Conservation (phyloP, 2,329 filamentous ascomycete species). For the Fusarium kyushuense region DNA sequence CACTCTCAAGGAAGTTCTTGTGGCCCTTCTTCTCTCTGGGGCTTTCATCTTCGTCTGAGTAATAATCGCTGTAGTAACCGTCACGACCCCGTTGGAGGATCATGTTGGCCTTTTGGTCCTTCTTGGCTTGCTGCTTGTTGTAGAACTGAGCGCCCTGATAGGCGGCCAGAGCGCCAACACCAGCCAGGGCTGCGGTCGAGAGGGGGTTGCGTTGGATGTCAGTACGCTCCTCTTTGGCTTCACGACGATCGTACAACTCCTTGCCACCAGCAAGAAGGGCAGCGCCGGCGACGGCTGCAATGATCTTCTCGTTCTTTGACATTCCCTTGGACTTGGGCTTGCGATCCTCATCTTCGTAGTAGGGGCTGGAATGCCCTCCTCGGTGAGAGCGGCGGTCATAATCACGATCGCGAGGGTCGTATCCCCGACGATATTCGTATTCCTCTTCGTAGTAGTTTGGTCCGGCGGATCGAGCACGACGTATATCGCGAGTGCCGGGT, state of each 20-base stretch:
- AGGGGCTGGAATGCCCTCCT: slow-evolving; percentile 61
- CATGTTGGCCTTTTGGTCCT: slow-evolving; percentile 66
- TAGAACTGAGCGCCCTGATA: slow-evolving; percentile 74
- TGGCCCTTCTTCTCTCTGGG: slow-evolving; percentile 69
- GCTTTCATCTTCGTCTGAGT: slow-evolving; percentile 68
- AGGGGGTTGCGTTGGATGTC: slow-evolving; percentile 69
- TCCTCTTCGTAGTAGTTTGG: slow-evolving; percentile 68
- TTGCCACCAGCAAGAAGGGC: slow-evolving; percentile 74
- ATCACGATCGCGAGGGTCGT: slow-evolving; percentile 61
- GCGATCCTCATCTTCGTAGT: slow-evolving; percentile 70
- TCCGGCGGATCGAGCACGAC: slow-evolving; percentile 74
- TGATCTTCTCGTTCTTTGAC: slow-evolving; percentile 73
- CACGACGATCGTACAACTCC: slow-evolving; percentile 73
- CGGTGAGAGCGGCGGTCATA: slow-evolving; percentile 60
- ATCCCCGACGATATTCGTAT: slow-evolving; percentile 61
- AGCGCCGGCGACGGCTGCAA: slow-evolving; percentile 74
- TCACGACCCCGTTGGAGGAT: slow-evolving; percentile 67
- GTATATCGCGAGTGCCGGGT: slow-evolving; percentile 64
- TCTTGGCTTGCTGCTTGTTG: slow-evolving; percentile 69
- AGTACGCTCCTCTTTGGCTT: slow-evolving; percentile 63
- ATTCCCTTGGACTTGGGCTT: slow-evolving; percentile 61
- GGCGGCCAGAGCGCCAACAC: slow-evolving; percentile 72
- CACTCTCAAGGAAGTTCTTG: slow-evolving; percentile 74
- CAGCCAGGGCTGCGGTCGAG: slow-evolving; percentile 70
- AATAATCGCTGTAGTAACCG: slow-evolving; percentile 65